These are phyloP conservation scores for Aspergillus sp. DNA, from an alignment of 2,329 filamentous ascomycete species.

Conservation along the genomic window DNA sequence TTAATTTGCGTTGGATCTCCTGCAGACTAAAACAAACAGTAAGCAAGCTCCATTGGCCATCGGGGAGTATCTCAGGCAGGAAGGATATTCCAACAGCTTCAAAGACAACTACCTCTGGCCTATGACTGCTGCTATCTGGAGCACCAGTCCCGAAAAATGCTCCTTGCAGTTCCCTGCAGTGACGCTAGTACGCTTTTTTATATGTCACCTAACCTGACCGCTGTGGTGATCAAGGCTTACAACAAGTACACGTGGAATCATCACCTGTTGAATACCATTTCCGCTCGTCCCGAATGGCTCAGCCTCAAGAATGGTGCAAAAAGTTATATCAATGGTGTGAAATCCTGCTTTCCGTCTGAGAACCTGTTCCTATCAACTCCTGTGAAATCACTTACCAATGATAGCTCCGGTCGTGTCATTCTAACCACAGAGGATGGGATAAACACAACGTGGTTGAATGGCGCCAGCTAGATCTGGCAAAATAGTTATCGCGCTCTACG, in stretches of 20 bases:
- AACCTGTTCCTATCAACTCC: background rate
- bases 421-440: background rate
- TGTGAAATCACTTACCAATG: background rate
- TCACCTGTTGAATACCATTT: constrained; percentile 3
- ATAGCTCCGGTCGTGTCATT: background rate
- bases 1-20: constrained; percentile 3
- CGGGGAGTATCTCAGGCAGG: constrained; percentile 4
- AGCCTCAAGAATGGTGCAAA: constrained; percentile 1
- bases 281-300: background rate
- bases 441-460: background rate
- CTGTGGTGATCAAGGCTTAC: background rate
- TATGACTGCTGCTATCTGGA: constrained; percentile 7
- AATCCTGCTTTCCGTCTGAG: background rate
- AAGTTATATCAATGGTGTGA: constrained; percentile 2
- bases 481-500: background rate
- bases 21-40: background rate
- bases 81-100: constrained; percentile 2
- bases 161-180: constrained; percentile 2
- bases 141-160: constrained; percentile 7
- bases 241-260: constrained; percentile 2
- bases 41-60: constrained; percentile 1
- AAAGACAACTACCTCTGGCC: constrained; percentile 4
- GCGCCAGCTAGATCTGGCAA: background rate
- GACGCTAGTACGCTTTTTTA: constrained; percentile 3
- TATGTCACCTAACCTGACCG: background rate